A percentile compares a stretch with the other conserved stretches of the same genome.
Evolutionary conservation across 352 stramenopile species (phyloP).

Genomic region (Phytophthora colocasiae): DNA sequence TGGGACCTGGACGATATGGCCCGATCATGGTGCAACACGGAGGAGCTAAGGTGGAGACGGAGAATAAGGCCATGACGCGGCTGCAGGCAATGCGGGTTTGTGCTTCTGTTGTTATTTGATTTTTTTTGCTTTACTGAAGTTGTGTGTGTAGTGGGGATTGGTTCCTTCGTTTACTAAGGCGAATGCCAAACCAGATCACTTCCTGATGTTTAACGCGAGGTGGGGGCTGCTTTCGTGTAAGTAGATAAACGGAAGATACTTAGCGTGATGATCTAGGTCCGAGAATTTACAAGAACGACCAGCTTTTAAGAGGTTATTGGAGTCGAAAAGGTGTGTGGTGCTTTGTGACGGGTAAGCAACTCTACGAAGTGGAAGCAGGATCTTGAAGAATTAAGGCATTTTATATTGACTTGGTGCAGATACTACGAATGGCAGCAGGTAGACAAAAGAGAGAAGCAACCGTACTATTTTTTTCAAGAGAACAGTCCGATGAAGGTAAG

Average conservation of each 20-base stretch:
- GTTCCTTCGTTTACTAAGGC: conserved; percentile 87
- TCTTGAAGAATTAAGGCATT: not conserved
- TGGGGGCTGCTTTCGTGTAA: conserved; percentile 18
- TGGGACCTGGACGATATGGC: conserved; percentile 73
- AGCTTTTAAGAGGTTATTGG: conserved; percentile 76
- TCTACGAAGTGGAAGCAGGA: not conserved
- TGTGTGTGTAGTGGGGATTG: conserved; percentile 70
- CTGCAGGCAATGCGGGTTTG: conserved; percentile 76
- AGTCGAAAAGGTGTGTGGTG: conserved; percentile 82
- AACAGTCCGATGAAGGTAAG: conserved; percentile 59
- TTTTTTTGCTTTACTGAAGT: conserved; percentile 5
- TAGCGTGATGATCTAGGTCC: conserved; percentile 46
- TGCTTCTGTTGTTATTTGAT: conserved; percentile 4
- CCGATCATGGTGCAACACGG: conserved; percentile 53
- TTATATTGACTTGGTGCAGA: conserved; percentile 20
- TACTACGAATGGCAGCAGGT: conserved; percentile 94
- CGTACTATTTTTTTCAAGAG: conserved; percentile 86
- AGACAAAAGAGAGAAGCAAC: conserved; percentile 88
- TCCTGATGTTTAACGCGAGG: conserved; percentile 90
- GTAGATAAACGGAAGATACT: not conserved
- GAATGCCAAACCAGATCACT: conserved; percentile 78
- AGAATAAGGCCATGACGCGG: conserved; percentile 26
- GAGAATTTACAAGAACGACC: conserved; percentile 76
- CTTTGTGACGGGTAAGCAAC: conserved; percentile 73
- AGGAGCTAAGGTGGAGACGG: conserved; percentile 10